Conservation (phyloP, 202 grass and related monocot species). For the Setaria italica region DNA sequence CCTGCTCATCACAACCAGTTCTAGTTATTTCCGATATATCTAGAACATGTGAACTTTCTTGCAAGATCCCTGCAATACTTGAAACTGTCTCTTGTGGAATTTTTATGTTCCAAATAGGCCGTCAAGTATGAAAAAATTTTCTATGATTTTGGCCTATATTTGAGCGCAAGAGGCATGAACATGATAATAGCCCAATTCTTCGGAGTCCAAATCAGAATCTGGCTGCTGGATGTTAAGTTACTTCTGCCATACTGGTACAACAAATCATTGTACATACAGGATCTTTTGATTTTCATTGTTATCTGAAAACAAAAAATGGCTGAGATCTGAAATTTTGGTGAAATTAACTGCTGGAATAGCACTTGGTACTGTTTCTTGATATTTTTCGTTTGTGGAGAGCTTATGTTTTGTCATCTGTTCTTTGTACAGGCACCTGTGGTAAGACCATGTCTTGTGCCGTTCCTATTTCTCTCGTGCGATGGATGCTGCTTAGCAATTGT, state of each 20-base stretch:
- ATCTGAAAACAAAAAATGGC: background rate
- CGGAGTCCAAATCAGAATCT: background rate
- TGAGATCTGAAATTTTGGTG: background rate
- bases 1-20: background rate
- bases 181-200: background rate
- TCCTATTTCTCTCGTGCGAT: slow-evolving; percentile 29
- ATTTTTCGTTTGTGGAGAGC: background rate
- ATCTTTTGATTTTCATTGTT: too few relatives aligned
- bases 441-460: slow-evolving; percentile 53
- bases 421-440: slow-evolving; percentile 58
- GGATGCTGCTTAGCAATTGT: slow-evolving; percentile 37
- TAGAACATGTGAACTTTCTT: too few relatives aligned
- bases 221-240: background rate
- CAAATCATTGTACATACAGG: background rate
- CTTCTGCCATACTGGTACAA: background rate
- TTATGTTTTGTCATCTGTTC: slow-evolving; percentile 35
- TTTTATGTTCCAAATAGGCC: too few relatives aligned
- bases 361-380: background rate
- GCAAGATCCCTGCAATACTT: too few relatives aligned
- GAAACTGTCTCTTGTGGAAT: too few relatives aligned
- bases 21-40: background rate
- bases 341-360: background rate
- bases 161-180: background rate
- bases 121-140: too few relatives aligned
- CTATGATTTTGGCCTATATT: background rate